Evolutionary conservation across 306 rosid genomes (phyloP), one percentile per base, ranked within the genome.

Genomic region (Fagus sylvatica): DNA sequence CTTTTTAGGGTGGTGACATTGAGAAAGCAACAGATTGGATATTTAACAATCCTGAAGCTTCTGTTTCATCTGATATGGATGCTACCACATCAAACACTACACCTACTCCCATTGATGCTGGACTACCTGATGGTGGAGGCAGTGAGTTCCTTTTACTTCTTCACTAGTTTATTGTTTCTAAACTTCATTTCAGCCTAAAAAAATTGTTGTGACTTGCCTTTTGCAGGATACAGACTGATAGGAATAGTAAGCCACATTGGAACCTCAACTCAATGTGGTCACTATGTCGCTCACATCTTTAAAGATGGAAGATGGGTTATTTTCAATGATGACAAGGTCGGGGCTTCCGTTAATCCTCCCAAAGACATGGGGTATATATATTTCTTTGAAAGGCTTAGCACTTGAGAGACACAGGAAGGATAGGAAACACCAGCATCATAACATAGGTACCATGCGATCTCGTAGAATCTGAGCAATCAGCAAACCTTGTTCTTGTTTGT

Each of bases 11-110:
- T 53, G 94, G 91, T 79, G 96, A 96, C 85, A 90, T 96, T 77
- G 99, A 91, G 89, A 96, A 90, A 86, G 99, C 99, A 19, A 93
- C 99, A 4, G 99, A 96, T 84, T 96, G 98, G 99, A 96, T 96
- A 77, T 93, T 96, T 80, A 91, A 57, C 91, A 91, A 90, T 87
- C 98, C 96, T 6, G 89, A 87, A 65, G 93, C 89, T 68, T 91
- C 93, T 46, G 85, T 66, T 59, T 79, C 96, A 34, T 74, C 87
- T 66, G 78, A 84, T 76, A 85, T 85, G 89, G 94, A 93, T 69
- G 90, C 90, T 60, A 72, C 98, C 40, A 13, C 96, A 60, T 91
- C 97, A 59, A 83, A 79, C 72, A 0, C 80, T 28, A 32, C 75
- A 17, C 79, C 97, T 53, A 59, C 42, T 73, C 41, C 81, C 12